phyloP scores from a whole-genome alignment of 2,329 filamentous ascomycete species.

The Trichoderma gracile region DNA sequence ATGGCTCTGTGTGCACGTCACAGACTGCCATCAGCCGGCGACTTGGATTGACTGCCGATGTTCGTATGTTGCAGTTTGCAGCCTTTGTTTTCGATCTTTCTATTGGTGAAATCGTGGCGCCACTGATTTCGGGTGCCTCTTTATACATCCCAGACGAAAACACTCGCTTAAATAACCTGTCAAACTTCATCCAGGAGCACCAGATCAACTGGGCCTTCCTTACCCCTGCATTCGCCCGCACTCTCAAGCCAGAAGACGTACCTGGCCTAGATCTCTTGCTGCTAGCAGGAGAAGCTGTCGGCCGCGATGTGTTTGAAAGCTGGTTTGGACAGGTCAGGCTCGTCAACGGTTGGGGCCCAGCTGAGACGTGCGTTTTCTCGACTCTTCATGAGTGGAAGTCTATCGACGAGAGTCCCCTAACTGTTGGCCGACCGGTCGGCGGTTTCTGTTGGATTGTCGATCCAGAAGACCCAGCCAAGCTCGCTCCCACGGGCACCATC shows the following conservation, averaged over 20 bases:
- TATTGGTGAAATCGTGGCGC: constrained; percentile 9
- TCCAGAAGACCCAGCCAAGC: constrained; percentile 1
- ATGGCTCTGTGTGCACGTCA: constrained; percentile 4
- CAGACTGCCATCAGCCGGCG: not conserved
- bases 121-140: constrained; percentile 15
- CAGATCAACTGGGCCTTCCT: constrained; percentile 5
- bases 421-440: constrained; percentile 17
- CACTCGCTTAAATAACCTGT: not conserved
- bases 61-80: constrained; percentile 19
- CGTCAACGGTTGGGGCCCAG: constrained; percentile 11
- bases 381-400: constrained; percentile 13
- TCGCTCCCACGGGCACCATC: constrained; percentile 12
- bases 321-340: constrained; percentile 20
- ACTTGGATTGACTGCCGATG: constrained; percentile 11
- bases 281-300: constrained; percentile 9
- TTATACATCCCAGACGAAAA: constrained; percentile 7
- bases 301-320: not conserved
- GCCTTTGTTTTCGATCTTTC: constrained; percentile 25
- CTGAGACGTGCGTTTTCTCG: constrained; percentile 21
- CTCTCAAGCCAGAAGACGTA: constrained; percentile 3
- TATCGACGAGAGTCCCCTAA: not conserved
- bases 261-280: constrained; percentile 4
- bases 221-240: constrained; percentile 11
- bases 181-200: not conserved
- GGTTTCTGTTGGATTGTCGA: constrained; percentile 26